Evolutionary conservation across 345 rosid species (phyloP), one percentile per base, ranked within the genome.

Genomic region (Euphorbia pulcherrima): DNA sequence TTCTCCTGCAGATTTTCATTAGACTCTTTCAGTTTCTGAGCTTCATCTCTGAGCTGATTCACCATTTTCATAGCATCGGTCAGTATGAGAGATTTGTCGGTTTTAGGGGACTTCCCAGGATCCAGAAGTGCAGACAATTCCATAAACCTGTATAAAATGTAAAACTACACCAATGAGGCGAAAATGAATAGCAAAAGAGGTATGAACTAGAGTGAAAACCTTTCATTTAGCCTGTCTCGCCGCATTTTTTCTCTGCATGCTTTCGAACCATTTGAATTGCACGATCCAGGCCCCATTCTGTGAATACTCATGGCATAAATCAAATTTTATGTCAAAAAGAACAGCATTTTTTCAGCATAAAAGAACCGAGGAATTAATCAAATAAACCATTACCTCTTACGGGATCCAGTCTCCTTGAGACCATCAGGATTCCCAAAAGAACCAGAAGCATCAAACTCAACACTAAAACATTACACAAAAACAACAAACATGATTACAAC

Each of bases 61-160:
- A 80, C 69, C 79, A 74, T 71, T 56, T 67, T 61, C 63, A 72
- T 54, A 54, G 81, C 79, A 68, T 80, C 83, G 51, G 30, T 59
- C 62, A 77, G 30, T 60, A 77, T 71, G 44, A 62, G 68, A 37
- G 72, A 78, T 65, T 80, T 80, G 72, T 77, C 83, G 16, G 54
- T 29, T 60, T 74, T 80, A 28, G 75, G 80, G 28, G 74, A 74
- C 61, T 72, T 80, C 35, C 74, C 80, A 4, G 78, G 76, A 60
- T 80, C 80, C 62, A 80, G 58, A 60, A 80, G 29, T 13, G 76
- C 70, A 41, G 72, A 63, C 74, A 74, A 68, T 48, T 80, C 83
- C 72, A 77, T 40, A 68, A 80, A 77, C 72, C 81, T 80, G 66
- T 21, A 59, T 21, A 72, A 33, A 29, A 53, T 53, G 62, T 8